Evolutionary conservation across 352 stramenopile species (phyloP), one percentile per base, ranked within the genome.

Genomic region (Pythium myriotylum): DNA sequence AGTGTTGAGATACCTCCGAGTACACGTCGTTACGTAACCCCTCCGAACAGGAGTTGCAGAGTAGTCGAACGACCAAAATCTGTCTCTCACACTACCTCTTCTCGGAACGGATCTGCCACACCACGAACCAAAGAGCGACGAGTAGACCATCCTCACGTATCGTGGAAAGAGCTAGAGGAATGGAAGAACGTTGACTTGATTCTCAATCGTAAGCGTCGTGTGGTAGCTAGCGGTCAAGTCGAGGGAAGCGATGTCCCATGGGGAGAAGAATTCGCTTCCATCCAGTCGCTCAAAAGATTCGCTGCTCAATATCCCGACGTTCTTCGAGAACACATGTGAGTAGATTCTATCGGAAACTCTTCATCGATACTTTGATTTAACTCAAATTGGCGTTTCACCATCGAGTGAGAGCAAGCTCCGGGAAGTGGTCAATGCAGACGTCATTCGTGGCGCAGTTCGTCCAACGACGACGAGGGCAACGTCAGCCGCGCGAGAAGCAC

Each of bases 221-320:
- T 88, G 8, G 59, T 88, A 12, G 58, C 75, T 20, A 41, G 74
- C 9, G 79, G 76, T 0, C 74, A 65, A 5, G 48, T 86, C 6
- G 73, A 83, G 32, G 78, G 59, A 24, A 73, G 53, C 20, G 71
- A 77, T 7, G 69, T 88, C 19, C 79, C 79, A 0, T 88, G 79
- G 76, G 76, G 79, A 3, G 74, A 86, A 45, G 74, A 86, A 33
- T 88, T 88, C 26, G 79, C 79, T 0, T 72, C 70, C 1, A 85
- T 88, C 22, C 79, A 88, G 47, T 85, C 76, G 35, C 67, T 88
- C 45, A 86, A 84, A 59, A 74, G 79, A n/a, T 88, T 88, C 35
- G 66, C 76, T 10, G 45, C 46, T 14, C 75, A 86, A 39, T 70
- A 86, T 26, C 76, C 79, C 1, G 73, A 84, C 7, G 65, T 88